phyloP scores from a whole-genome alignment of 169 alveolate species.

The Plasmodium gonderi region DNA sequence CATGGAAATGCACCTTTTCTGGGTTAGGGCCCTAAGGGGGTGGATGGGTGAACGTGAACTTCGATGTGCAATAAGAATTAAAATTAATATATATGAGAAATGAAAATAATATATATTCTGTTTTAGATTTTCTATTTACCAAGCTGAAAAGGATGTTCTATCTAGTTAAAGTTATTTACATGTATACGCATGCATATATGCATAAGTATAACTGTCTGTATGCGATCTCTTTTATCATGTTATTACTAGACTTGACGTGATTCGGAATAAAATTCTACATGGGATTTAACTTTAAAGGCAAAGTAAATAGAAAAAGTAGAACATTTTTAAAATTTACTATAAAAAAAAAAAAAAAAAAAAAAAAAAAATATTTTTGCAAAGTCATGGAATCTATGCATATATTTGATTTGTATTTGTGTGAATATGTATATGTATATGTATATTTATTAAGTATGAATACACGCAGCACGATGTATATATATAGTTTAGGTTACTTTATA shows the following conservation, averaged over 20 bases:
- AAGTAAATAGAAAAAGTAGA: not conserved
- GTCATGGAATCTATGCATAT: not conserved
- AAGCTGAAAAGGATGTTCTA: not conserved
- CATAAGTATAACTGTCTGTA: not conserved
- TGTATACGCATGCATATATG: constrained; percentile 6
- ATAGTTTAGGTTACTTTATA: not conserved
- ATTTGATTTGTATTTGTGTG: not conserved
- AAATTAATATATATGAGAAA: not conserved
- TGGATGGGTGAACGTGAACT: not conserved
- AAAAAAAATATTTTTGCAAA: not conserved
- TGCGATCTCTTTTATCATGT: not conserved
- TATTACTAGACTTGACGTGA: not conserved
- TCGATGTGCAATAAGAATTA: not conserved
- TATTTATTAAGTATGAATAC: not conserved
- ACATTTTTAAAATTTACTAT: not conserved
- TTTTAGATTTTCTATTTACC: not conserved
- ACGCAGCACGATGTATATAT: not conserved
- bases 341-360: not conserved
- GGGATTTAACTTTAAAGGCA: not conserved
- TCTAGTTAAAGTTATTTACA: not conserved
- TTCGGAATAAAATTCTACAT: not conserved
- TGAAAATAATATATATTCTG: not conserved
- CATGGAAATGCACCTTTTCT: too few species aligned
- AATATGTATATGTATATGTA: not conserved
- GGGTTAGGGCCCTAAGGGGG: too few species aligned